Conservation (phyloP, 2,329 filamentous ascomycete species). For the Blastomyces parvus region DNA sequence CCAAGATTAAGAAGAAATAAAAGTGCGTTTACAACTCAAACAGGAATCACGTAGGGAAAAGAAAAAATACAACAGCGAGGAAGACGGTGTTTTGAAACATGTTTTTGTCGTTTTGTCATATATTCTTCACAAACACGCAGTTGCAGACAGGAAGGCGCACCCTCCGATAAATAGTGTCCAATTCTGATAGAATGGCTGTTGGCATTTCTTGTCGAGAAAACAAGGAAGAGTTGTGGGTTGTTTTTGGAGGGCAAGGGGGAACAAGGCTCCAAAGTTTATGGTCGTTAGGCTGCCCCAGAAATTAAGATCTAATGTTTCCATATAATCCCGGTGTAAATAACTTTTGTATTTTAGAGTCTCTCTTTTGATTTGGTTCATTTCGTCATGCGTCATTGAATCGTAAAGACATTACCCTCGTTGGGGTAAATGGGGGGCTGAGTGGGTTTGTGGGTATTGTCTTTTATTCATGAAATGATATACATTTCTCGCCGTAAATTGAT, state of each 20-base stretch:
- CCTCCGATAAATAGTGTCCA: neutral
- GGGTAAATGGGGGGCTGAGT: neutral
- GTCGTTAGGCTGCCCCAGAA: conserved; percentile 33
- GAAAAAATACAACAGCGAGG: conserved; percentile 6
- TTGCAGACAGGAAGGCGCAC: neutral
- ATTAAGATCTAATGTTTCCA: conserved; percentile 31
- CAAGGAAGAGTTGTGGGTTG: neutral
- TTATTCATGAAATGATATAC: conserved; percentile 15
- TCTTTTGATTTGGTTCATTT: conserved; percentile 30
- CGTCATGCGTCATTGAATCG: conserved; percentile 42
- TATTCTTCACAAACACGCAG: conserved; percentile 2
- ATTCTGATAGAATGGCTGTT: conserved; percentile 2
- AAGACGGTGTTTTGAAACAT: neutral
- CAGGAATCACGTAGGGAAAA: conserved; percentile 14
- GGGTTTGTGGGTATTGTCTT: conserved; percentile 10
- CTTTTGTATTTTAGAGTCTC: conserved; percentile 20
- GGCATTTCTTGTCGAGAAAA: neutral
- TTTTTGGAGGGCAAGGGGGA: neutral
- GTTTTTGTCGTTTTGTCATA: conserved; percentile 5
- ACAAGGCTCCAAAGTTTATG: conserved; percentile 13
- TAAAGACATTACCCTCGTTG: conserved; percentile 32
- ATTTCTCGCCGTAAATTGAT: conserved; percentile 19
- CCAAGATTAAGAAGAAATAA: neutral
- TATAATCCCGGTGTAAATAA: conserved; percentile 31
- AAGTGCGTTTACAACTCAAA: neutral